Evolutionary conservation across 306 rosid species (phyloP), one percentile per base, ranked within the genome.

Genomic region (Argentina anserina): DNA sequence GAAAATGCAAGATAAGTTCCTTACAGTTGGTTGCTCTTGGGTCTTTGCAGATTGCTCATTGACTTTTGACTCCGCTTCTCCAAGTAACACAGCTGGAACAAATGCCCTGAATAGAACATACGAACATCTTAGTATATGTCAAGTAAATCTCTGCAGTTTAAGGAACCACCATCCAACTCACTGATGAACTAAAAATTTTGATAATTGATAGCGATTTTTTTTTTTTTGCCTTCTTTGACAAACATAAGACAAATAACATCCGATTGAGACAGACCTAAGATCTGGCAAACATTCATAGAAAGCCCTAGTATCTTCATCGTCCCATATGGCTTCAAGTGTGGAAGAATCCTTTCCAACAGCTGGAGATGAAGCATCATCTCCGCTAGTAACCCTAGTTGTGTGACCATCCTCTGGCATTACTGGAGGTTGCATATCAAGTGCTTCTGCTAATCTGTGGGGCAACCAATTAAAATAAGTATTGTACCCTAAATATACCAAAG

Each of bases 341-440:
- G 93, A 83, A 79, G 93, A 87, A 71, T 95, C 99, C 87, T 95
- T 95, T 77, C 97, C 97, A 55, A 79, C 71, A 75, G 85, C 87
- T 74, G 96, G 80, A 69, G 98, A 75, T 80, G 87, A 86, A 80
- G 87, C 89, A 78, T 92, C 99, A 78, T 95, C 97, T 39, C 99
- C 97, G 76, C 88, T 81, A 75, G 89, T 83, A 80, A 95, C 89
- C 87, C 99, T 82, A 67, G 99, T 95, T 67, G 99, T 91, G 85
- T 95, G 96, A 68, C 97, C 93, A 81, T 95, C 99, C 84, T 91
- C 99, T 41, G 96, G 99, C 99, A 95, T 95, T 76, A 88, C 97
- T 46, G 97, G 99, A 74, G 96, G 97, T 83, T 91, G 97, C 99
- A 90, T 88, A 74, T 95, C 99, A 83, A 95, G 92, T 37, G 97